A percentile compares a stretch with the other conserved stretches of the same genome.
Evolutionary conservation across 1,139 yeast genomes (phyloP).

Genomic region (Oligophagozyma castellii): DNA sequence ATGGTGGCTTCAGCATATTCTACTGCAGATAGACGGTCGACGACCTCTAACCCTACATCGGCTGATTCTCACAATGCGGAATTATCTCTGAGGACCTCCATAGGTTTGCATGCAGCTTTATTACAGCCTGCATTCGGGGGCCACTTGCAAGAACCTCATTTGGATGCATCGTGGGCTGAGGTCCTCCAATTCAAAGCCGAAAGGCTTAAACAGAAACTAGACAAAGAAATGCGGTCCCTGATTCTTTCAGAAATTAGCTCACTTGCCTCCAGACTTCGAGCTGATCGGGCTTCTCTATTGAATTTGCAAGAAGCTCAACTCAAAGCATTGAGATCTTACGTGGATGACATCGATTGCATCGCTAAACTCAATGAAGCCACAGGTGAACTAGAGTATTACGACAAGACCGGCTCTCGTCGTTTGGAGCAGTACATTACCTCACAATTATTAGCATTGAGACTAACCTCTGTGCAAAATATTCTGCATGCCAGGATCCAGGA

Average conservation of each 20-base stretch:
- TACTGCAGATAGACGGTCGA: too few relatives aligned
- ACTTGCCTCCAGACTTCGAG: too few relatives aligned
- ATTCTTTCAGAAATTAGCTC: too few relatives aligned
- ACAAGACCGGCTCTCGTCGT: constrained; percentile 6
- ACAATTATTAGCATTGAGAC: neutral
- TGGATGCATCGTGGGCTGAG: constrained; percentile 6
- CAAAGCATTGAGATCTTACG: too few relatives aligned
- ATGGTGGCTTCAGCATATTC: too few relatives aligned
- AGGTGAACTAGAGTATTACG: constrained; percentile 27
- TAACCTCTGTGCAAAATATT: neutral
- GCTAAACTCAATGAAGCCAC: constrained; percentile 30
- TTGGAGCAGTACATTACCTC: constrained; percentile 7
- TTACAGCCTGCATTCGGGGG: too few relatives aligned
- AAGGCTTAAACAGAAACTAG: neutral
- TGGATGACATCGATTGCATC: constrained; percentile 36
- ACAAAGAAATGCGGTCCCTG: neutral
- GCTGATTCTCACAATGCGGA: too few relatives aligned
- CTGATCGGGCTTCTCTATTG: too few relatives aligned
- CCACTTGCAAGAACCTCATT: too few relatives aligned
- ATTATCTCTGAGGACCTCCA: too few relatives aligned
- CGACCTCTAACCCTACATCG: too few relatives aligned
- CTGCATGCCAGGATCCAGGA: constrained; percentile 3
- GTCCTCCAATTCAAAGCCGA: constrained; percentile 1
- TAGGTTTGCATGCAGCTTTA: too few relatives aligned
- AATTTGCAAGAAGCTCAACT: constrained; percentile 12